Base-by-base conservation (phyloP, 805 yeast species). In the Metschnikowia baotianmanensis region DNA sequence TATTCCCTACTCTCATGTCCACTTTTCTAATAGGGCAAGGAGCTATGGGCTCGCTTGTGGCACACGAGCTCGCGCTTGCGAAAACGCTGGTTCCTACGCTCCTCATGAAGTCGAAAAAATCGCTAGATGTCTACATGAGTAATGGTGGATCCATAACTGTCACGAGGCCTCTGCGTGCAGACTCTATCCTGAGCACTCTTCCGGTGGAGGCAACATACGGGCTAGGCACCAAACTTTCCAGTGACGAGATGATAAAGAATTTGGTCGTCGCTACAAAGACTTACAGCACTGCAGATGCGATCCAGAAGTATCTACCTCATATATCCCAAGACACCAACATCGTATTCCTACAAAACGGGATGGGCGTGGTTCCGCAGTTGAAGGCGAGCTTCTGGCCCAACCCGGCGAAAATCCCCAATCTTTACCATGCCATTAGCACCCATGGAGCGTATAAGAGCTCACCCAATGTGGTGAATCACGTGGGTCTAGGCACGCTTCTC, bases 191-290 rank as follows among this genome's bases (percentile, higher is more conserved):
- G 31, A 27, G 33, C 17, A 38, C 42, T 3, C 57, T 51, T 43
- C 51, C 16, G 49, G 69, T 36, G 58, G 67, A 36, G n/a, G 47
- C 47, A 12, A 48, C 49, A 6, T 51, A 53, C 30, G 55, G 66
- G 38, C 30, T 35, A 8, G 39, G 55, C 46, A 31, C 25, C 24
- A 19, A 26, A 36, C 30, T 31, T 18, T 36, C 44, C 11, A 47
- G 43, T 3, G 40, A 43, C 10, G 44, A 40, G 16, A 26, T 37
- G 1, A 78, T 85, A 31, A 68, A 70, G 13, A 76, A 82, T 51
- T 61, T 91, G 44, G 72, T 91, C 7, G 74, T 91, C 8, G 69
- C 95, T 7, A 88, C 96, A 4, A 91, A 91, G 61, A 80, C 95
- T 0, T 79, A 83, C 46, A 86, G 84, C 53, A 84, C 95, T 0